Conservation (phyloP, 805 yeast genomes). For the Pichia exigua region DNA sequence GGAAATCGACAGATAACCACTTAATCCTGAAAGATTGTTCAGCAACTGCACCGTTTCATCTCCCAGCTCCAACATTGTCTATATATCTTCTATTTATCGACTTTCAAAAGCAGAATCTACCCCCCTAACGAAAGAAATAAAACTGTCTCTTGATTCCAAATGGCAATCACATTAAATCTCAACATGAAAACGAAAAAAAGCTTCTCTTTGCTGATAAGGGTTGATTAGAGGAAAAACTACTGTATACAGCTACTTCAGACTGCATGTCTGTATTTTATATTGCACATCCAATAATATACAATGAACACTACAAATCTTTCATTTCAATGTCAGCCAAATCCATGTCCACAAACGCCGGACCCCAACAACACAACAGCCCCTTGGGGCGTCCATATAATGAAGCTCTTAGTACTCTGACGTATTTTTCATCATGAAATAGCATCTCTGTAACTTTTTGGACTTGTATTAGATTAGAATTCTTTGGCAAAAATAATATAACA, state of each 20-base stretch:
- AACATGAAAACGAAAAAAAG: neutral
- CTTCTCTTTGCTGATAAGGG: neutral
- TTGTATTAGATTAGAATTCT: conserved; percentile 46
- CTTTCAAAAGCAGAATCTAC: neutral
- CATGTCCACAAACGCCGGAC: conserved; percentile 32
- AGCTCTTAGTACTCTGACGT: conserved; percentile 8
- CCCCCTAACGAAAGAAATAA: too few relatives aligned
- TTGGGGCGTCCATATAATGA: conserved; percentile 33
- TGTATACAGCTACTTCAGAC: too few relatives aligned
- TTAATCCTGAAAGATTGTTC: conserved; percentile 18
- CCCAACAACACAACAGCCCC: conserved; percentile 58
- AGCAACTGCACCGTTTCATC: neutral
- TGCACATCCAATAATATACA: neutral
- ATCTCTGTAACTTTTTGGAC: conserved; percentile 38
- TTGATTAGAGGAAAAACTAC: too few relatives aligned
- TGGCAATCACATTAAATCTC: too few relatives aligned
- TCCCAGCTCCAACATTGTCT: neutral
- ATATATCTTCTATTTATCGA: neutral
- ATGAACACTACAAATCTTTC: neutral
- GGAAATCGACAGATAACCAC: conserved; percentile 36
- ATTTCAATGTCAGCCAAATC: conserved; percentile 1
- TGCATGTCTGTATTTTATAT: too few relatives aligned
- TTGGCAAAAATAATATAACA: conserved; percentile 54
- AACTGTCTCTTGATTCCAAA: too few relatives aligned
- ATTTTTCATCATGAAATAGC: conserved; percentile 32